A percentile compares a stretch with the other conserved stretches of the same genome.
These are phyloP conservation scores for Aspergillus transmontanensis DNA, from an alignment of 2,329 filamentous ascomycete species.

Conservation along the genomic window DNA sequence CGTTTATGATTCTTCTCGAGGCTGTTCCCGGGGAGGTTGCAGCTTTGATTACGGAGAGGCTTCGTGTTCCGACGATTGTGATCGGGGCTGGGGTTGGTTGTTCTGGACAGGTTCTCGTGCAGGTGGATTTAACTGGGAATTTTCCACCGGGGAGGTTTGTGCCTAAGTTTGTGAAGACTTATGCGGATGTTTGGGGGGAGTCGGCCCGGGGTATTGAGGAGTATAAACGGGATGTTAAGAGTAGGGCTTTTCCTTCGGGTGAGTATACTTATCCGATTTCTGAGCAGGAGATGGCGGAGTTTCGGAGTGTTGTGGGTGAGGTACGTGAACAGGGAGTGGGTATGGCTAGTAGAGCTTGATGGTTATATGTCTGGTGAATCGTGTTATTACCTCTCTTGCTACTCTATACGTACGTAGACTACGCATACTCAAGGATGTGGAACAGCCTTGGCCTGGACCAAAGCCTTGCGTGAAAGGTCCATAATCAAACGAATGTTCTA, in stretches of 20 bases:
- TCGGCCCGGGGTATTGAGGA: constrained; percentile 71
- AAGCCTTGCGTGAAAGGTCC: no score
- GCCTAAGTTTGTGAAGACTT: constrained; percentile 95
- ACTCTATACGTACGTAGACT: not conserved
- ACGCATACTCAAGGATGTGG: not conserved
- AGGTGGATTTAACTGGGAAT: constrained; percentile 90
- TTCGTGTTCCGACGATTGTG: constrained; percentile 87
- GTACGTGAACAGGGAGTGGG: not conserved
- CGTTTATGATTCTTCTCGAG: constrained; percentile 85
- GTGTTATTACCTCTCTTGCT: not conserved
- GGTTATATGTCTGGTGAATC: not conserved
- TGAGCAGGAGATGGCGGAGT: not conserved
- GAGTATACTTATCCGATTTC: not conserved
- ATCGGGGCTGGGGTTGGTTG: constrained; percentile 94
- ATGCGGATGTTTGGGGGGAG: constrained; percentile 87
- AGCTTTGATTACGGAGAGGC: constrained; percentile 72
- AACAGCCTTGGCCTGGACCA: no score
- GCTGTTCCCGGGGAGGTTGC: constrained; percentile 87
- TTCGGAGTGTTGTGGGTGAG: not conserved
- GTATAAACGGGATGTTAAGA: constrained; percentile 74
- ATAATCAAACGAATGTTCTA: not conserved
- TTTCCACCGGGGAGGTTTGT: constrained; percentile 86
- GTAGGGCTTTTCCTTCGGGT: not conserved
- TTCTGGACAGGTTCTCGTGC: constrained; percentile 91
- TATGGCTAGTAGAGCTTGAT: not conserved